Base-by-base conservation (phyloP, 2,329 filamentous ascomycete genomes). In the Coccinonectria pachysandricola region DNA sequence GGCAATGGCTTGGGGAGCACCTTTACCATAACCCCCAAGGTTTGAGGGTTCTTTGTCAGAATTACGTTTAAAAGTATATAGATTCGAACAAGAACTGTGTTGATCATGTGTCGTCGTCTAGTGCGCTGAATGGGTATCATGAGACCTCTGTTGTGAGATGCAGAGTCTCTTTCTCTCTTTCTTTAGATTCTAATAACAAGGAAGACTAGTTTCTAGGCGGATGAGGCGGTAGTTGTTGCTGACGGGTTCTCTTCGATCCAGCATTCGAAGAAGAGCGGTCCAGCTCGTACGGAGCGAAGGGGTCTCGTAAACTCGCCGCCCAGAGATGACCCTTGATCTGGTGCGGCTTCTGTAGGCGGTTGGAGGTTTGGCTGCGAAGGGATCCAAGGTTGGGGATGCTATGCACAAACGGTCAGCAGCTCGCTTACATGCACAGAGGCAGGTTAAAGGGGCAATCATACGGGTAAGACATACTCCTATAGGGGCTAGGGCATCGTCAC, bases 261-360 rank as follows among this genome's bases (percentile, higher is more conserved):
- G 59, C 78, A 64, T 60, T 80, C 75, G 49, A 79, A 62, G 54
- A 78, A 62, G 29, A 83, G 43, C 36, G 75, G 61, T 23, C 75
- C 63, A 26, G 75, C 62, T 31, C 62, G 62, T 1, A 75, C 64
- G 5, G 67, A 56, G 17, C 70, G 63, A 18, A 75, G 48, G 8
- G 71, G 60, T 2, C 51, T 64, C 7, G 64, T 69, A 23, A 49
- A 59, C 3, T 49, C 48, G 5, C 57, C 59, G 5, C 53, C 53
- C 3, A 60, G 36, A 1, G 32, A 36, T 4, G 42, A 40, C 4
- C 51, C 43, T 4, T 49, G 42, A 4, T 40, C 37, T 11, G 43
- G 43, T 13, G 45, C 48, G 12, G 47, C 35, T 13, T 42, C 49
- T n/a, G 43, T 39, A 4, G 41, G 44, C 3, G 57, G 52, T 34